phyloP scores from a whole-genome alignment of 2,329 filamentous ascomycete genomes.

The Epichloe coenophiala region DNA sequence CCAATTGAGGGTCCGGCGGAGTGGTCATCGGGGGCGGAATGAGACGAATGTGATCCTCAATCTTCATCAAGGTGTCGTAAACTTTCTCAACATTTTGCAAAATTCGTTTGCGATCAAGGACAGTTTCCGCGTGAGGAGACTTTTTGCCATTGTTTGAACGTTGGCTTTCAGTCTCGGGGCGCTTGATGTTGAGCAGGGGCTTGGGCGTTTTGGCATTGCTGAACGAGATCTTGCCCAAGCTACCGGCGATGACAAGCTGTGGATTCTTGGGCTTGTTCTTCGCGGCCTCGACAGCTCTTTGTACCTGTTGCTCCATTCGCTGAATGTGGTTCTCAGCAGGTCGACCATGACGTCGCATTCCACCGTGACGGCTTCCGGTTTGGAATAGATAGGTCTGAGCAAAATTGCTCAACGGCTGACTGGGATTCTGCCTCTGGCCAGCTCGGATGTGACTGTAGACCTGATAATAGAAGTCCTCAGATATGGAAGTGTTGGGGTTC shows the following conservation, averaged over 20 bases:
- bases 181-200: conserved; percentile 89
- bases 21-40: conserved; percentile 53
- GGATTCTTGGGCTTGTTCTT: conserved; percentile 98
- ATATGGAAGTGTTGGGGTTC: conserved; percentile 64
- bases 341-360: conserved; percentile 59
- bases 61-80: conserved; percentile 77
- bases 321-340: conserved; percentile 95
- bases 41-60: conserved; percentile 82
- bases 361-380: conserved; percentile 71
- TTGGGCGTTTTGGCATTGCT: conserved; percentile 97
- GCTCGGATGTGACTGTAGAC: conserved; percentile 91
- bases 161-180: conserved; percentile 53
- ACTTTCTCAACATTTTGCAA: conserved; percentile 79
- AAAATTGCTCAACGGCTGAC: conserved; percentile 88
- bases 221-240: conserved; percentile 94
- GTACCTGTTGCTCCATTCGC: conserved; percentile 98
- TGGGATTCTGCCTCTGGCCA: conserved; percentile 77
- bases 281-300: conserved; percentile 89
- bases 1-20: conserved; percentile 45
- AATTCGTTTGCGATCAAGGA: conserved; percentile 68
- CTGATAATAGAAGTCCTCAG: conserved; percentile 97
- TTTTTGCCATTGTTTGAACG: conserved; percentile 37
- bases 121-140: conserved; percentile 21
- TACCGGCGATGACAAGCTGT: conserved; percentile 90
- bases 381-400: conserved; percentile 96